Base-by-base conservation (phyloP, 805 yeast genomes). In the Barnettozyma botsteinii region DNA sequence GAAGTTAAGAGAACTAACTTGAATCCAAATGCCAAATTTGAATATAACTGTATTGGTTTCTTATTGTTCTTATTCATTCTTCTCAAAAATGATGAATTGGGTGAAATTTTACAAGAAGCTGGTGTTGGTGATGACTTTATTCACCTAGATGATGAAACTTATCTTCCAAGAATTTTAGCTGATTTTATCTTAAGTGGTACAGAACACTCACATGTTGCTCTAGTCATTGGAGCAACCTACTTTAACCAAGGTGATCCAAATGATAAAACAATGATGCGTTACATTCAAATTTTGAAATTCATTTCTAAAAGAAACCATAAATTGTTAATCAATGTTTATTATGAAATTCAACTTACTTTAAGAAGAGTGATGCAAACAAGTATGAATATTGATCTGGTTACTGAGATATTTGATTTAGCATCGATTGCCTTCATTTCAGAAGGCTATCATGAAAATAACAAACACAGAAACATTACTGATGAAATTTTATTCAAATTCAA, bases 51-150 rank as follows among this genome's bases (percentile, higher is more conserved):
- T 4, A 34, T 57, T 19, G 50, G 56, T 40, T 62, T 53, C 43
- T 52, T 55, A 53, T 60, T 61, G 43, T 58, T 56, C 55, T 57
- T 61, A 23, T 71, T 51, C 41, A 49, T 70, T 1, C 43, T 69
- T 8, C 48, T 64, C 18, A 56, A 61, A 19, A 59, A 65, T 4
- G 65, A 65, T 5, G 72, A 72, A 13, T 55, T 73, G 28, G 42
- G 42, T 2, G 46, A 51, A 14, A 36, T 56, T 0, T 44, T 71
- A 17, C 53, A 59, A 22, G 63, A 59, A 3, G 61, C 64, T 37
- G 70, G 65, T 7, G 37, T 67, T 20, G 58, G 58, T 15, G 59
- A 53, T 9, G 68, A 65, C 8, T 46, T 57, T 43, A 42, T 63
- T 4, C 33, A 35, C 1, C 37, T 72, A 20, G 60, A 55, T 29